Percentiles rank a stretch among this genome's conserved stretches.
Evolutionary conservation across 2,329 filamentous ascomycete species (phyloP).

Genomic region (Ceratocystis albifundus): DNA sequence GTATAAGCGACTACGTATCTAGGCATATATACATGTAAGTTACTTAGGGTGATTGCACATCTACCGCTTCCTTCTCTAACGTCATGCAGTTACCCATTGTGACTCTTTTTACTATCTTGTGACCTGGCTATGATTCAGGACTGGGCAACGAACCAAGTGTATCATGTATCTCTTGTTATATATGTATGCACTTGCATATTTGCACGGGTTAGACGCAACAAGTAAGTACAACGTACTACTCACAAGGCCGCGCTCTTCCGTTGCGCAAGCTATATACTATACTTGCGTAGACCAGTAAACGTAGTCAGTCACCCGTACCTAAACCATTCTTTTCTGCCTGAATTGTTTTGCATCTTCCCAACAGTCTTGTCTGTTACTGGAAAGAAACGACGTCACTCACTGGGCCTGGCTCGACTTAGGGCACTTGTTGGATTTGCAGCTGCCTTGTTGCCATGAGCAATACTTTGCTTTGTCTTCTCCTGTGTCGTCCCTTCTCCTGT

Average conservation of each 20-base stretch:
- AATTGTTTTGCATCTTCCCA: not conserved
- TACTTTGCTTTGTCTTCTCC: not conserved
- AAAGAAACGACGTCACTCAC: constrained; percentile 11
- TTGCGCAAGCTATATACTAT: not conserved
- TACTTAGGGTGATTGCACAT: not conserved
- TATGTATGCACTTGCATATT: not conserved
- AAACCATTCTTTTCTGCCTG: not conserved
- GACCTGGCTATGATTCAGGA: no score
- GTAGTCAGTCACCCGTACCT: constrained; percentile 1
- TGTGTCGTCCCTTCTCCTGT: not conserved
- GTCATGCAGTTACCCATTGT: not conserved
- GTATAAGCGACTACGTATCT: not conserved
- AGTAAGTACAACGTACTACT: no score
- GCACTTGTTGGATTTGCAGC: no score
- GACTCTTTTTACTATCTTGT: not conserved
- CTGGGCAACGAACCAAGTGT: no score
- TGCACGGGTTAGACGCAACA: no score
- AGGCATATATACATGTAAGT: no score
- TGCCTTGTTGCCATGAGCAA: no score
- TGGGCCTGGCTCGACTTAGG: not conserved
- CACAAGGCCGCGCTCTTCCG: not conserved
- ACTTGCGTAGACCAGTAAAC: not conserved
- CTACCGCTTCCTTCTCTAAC: not conserved
- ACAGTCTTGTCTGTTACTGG: not conserved
- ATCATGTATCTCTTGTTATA: not conserved